A percentile compares a stretch with the other conserved stretches of the same genome.
These are phyloP conservation scores for Pisolithus microcarpus DNA, from an alignment of 768 basidiomycete species.

Conservation along the genomic window DNA sequence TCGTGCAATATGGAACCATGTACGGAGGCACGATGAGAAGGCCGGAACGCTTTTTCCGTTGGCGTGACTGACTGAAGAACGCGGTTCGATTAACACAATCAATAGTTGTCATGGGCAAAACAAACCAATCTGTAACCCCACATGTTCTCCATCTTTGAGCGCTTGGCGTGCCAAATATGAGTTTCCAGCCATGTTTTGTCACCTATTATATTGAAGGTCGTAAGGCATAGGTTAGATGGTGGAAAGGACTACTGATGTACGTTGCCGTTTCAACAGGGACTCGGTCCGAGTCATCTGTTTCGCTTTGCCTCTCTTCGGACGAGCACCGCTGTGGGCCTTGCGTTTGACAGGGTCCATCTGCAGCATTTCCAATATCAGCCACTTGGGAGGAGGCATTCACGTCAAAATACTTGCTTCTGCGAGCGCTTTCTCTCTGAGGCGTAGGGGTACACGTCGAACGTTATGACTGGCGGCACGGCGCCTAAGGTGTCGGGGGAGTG, in stretches of 20 bases:
- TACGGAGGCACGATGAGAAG: constrained; percentile 82
- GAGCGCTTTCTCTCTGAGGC: constrained; percentile 73
- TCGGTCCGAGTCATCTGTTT: constrained; percentile 55
- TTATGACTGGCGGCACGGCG: constrained; percentile 93
- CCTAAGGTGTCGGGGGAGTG: constrained; percentile 84
- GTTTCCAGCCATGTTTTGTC: constrained; percentile 93
- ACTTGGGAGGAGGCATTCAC: neutral
- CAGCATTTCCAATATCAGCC: constrained; percentile 24
- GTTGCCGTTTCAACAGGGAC: constrained; percentile 61
- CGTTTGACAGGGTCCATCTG: constrained; percentile 50
- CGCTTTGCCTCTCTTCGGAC: constrained; percentile 59
- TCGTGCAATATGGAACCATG: constrained; percentile 88
- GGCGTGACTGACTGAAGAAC: constrained; percentile 64
- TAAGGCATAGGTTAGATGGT: neutral
- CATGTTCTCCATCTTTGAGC: constrained; percentile 88
- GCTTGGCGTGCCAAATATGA: constrained; percentile 95
- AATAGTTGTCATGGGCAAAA: constrained; percentile 1
- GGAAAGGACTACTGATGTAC: constrained; percentile 29
- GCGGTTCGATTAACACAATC: neutral
- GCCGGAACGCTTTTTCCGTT: constrained; percentile 86
- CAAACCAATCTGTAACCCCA: constrained; percentile 87
- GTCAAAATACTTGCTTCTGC: constrained; percentile 54
- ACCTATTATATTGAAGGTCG: constrained; percentile 34
- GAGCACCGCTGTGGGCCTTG: constrained; percentile 27
- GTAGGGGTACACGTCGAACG: constrained; percentile 80